A percentile compares a stretch with the other conserved stretches of the same genome.
Evolutionary conservation across 140 eudicot genomes (phyloP).

Genomic region (Erigeron philadelphicus): DNA sequence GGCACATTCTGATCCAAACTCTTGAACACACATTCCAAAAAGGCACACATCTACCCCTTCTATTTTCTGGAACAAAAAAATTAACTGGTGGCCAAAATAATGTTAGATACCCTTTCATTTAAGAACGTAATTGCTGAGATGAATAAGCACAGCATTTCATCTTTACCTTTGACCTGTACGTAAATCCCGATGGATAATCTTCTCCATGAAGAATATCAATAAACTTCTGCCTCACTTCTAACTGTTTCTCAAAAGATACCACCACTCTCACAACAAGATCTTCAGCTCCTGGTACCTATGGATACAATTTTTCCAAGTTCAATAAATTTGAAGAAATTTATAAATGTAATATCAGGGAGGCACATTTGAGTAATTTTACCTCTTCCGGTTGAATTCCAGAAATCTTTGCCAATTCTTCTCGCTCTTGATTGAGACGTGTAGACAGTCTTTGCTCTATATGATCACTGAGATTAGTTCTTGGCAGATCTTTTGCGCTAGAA

Average conservation of each 20-base stretch:
- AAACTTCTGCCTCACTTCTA: slow-evolving; percentile 72
- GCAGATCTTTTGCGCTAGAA: slow-evolving; percentile 66
- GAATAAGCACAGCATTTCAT: slow-evolving; percentile 14
- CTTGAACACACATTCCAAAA: slow-evolving; percentile 87
- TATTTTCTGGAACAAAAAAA: slow-evolving; percentile 73
- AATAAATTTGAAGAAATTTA: not conserved
- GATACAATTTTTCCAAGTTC: slow-evolving; percentile 15
- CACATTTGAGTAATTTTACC: slow-evolving; percentile 35
- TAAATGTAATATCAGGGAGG: not conserved
- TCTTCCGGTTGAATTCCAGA: slow-evolving; percentile 42
- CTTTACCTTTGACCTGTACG: slow-evolving; percentile 73
- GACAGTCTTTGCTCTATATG: slow-evolving; percentile 63
- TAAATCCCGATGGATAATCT: slow-evolving; percentile 68
- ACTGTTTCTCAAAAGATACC: slow-evolving; percentile 51
- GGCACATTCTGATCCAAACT: slow-evolving; percentile 76
- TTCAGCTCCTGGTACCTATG: slow-evolving; percentile 56
- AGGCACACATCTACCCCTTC: slow-evolving; percentile 92
- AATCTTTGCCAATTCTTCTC: slow-evolving; percentile 55
- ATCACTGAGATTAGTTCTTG: slow-evolving; percentile 66
- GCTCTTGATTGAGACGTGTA: slow-evolving; percentile 57
- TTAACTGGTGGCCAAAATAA: slow-evolving; percentile 45
- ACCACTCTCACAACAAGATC: slow-evolving; percentile 80
- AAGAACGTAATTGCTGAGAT: not conserved
- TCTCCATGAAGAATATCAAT: slow-evolving; percentile 47
- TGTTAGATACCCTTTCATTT: slow-evolving; percentile 17